phyloP scores from a whole-genome alignment of 345 rosid species.

The Boechera divaricarpa region DNA sequence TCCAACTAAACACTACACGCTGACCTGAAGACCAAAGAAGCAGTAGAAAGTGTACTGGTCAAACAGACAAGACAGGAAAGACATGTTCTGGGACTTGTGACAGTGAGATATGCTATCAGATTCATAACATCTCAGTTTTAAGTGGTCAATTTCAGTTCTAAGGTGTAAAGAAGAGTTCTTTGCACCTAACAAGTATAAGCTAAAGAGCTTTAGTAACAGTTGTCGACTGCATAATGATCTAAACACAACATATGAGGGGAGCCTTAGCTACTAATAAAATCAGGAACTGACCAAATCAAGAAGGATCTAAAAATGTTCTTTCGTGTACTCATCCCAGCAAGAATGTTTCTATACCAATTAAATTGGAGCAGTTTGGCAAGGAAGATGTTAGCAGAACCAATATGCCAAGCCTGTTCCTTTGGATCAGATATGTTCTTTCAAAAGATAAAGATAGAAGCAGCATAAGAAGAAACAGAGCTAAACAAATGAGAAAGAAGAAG shows the following conservation, averaged over 20 bases:
- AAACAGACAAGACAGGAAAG: not conserved
- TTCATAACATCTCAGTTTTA: not conserved
- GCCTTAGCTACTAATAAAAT: not conserved
- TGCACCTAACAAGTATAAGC: conserved; percentile 5
- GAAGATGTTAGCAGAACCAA: not conserved
- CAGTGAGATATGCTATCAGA: not conserved
- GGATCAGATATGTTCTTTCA: not conserved
- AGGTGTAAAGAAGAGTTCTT: not conserved
- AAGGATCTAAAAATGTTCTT: not conserved
- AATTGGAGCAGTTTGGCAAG: not conserved
- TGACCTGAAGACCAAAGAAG: not conserved
- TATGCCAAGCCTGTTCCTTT: conserved; percentile 13
- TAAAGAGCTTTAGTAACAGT: not conserved
- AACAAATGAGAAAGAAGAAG: not conserved
- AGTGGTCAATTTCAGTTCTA: not conserved
- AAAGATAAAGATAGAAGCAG: not conserved
- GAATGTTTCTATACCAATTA: not conserved
- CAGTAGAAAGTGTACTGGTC: not conserved
- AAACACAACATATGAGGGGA: not conserved
- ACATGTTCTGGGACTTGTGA: not conserved
- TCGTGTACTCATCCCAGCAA: not conserved
- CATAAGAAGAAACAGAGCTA: not conserved
- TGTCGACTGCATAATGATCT: not conserved
- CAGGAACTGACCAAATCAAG: not conserved
- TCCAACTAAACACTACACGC: not conserved